Base-by-base conservation (phyloP, 306 rosid genomes). In the Betula pendula region DNA sequence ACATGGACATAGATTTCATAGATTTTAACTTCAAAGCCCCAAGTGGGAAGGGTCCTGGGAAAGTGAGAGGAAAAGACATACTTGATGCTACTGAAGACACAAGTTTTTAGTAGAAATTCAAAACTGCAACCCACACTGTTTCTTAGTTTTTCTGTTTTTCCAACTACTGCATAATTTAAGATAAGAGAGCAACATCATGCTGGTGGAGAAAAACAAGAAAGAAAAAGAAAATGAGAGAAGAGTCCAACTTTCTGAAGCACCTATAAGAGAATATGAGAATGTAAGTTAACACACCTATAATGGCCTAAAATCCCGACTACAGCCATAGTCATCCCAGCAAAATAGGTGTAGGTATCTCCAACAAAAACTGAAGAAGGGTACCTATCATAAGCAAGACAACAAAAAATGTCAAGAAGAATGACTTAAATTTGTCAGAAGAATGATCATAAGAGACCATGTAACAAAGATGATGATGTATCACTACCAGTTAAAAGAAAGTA, bases 311-410 rank as follows among this genome's bases (percentile, higher is more conserved):
- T 95, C 75, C 99, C 99, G 71, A 83, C 80, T 56, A 95, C 99
- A 42, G 99, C 97, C 99, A 92, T 90, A 17, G 97, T 92, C 99
- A 95, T 95, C 68, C 99, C 99, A 72, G 99, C 97, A 85, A 92
- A 95, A 87, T 95, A 95, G 48, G 99, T 95, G 81, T 77, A 95
- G 0, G 99, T 95, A 83, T 95, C 99, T 52, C 99, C 99, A 68
- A 95, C 99, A 80, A 95, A 95, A 83, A 85, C 99, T 16, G 97
- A 77, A 50, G 99, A 95, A 68, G 99, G 99, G 85, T 90, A 90
- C 99, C 99, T 95, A 67, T 27, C 84, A 74, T 65, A 56, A 83
- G 62, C 83, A 86, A 75, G 74, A 59, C 63, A 62, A 29, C 77
- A 27, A 42, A 75, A 16, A 43, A 59, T 63, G 73, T 82, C 56